Percentiles rank a stretch among this genome's conserved stretches.
These are phyloP conservation scores for Venturia aucupariae DNA, from an alignment of 2,329 filamentous ascomycete species.

Conservation along the genomic window DNA sequence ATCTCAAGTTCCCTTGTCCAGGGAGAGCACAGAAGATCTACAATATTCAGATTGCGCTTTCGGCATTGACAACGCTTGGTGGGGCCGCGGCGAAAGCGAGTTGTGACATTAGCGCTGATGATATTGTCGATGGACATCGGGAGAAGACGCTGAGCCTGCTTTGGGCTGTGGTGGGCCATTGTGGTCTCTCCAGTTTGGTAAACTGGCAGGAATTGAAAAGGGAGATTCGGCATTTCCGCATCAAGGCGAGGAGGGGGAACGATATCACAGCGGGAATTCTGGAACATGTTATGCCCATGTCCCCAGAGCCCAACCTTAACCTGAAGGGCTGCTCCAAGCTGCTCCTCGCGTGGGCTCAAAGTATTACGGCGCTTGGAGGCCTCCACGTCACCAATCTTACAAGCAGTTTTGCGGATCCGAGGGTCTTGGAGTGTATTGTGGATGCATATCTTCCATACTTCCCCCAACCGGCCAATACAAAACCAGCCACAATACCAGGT, in stretches of 20 bases:
- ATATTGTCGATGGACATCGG: slow-evolving; percentile 55
- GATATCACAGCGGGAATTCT: slow-evolving; percentile 15
- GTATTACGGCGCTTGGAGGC: slow-evolving; percentile 39
- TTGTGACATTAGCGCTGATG: slow-evolving; percentile 41
- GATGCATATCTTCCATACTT: slow-evolving; percentile 46
- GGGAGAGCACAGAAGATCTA: slow-evolving; percentile 47
- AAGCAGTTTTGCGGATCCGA: slow-evolving; percentile 48
- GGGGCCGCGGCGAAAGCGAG: slow-evolving; percentile 33
- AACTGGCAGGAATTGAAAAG: slow-evolving; percentile 45
- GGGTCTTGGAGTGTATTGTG: slow-evolving; percentile 46
- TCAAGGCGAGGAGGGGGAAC: slow-evolving; percentile 14
- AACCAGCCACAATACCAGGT: slow-evolving; percentile 21
- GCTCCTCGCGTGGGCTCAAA: slow-evolving; percentile 48
- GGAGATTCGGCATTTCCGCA: slow-evolving; percentile 39
- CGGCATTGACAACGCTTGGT: slow-evolving; percentile 38
- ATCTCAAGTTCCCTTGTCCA: slow-evolving; percentile 48
- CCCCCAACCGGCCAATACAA: slow-evolving; percentile 16
- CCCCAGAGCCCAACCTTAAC: slow-evolving; percentile 20
- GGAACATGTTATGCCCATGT: slow-evolving; percentile 21
- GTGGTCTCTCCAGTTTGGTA: slow-evolving; percentile 45
- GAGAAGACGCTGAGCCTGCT: slow-evolving; percentile 54
- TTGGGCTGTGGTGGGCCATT: slow-evolving; percentile 50
- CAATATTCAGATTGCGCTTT: slow-evolving; percentile 50
- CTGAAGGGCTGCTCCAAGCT: slow-evolving; percentile 31
- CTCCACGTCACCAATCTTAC: slow-evolving; percentile 45